These are phyloP conservation scores for Fusarium virguliforme DNA, from an alignment of 2,329 filamentous ascomycete species.

Conservation along the genomic window DNA sequence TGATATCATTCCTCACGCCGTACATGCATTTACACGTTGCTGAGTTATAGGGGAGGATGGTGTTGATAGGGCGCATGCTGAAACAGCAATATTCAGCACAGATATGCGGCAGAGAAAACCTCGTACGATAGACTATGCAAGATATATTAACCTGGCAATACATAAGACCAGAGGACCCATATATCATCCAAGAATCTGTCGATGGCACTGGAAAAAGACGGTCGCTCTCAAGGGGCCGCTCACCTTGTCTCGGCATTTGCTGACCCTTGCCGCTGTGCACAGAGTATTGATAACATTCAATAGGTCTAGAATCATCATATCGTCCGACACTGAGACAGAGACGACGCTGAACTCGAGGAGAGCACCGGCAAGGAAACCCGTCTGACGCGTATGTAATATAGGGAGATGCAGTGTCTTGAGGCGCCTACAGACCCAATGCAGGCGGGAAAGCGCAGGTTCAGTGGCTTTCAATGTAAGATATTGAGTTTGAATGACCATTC, in stretches of 20 bases:
- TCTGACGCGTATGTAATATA: neutral
- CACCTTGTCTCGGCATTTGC: neutral
- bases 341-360: too few species aligned
- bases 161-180: neutral
- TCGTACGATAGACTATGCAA: slow-evolving; percentile 3
- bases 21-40: neutral
- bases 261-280: neutral
- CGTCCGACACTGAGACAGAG: neutral
- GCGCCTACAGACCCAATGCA: neutral
- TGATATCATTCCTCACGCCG: neutral
- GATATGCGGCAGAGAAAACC: neutral
- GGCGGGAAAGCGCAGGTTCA: neutral
- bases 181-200: neutral
- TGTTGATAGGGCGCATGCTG: neutral
- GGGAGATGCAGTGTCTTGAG: neutral
- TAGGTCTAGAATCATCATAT: too few species aligned
- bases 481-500: neutral
- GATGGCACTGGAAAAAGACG: neutral
- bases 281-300: neutral
- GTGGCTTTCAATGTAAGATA: neutral
- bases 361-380: neutral
- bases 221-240: neutral
- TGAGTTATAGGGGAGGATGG: neutral
- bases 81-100: neutral
- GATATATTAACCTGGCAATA: neutral